Evolutionary conservation across 2,329 filamentous ascomycete genomes (phyloP), one percentile per base, ranked within the genome.

Genomic region (Pseudogymnoascus sp.): DNA sequence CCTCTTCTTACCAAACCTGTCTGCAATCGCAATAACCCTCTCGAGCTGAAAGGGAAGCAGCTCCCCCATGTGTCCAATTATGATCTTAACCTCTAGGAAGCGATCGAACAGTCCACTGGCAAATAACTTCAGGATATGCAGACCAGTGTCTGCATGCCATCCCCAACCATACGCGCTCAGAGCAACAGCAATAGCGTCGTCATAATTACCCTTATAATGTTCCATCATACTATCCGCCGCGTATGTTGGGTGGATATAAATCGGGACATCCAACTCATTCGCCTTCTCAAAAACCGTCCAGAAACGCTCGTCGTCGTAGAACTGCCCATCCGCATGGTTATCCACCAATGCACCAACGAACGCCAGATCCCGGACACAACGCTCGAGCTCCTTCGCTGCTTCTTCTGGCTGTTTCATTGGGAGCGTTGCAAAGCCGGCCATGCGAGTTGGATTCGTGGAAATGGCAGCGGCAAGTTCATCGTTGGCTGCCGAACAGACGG

Each of bases 41-140:
- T 83, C 78, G 12, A 86, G 71, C 72, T 82, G 78, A 61, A 81
- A 84, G 0, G 84, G 83, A 0, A 86, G 66, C 76, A 80, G 75
- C 73, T 80, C 79, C 25, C 80, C 77, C 75, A 82, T 77, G 71
- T 84, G 81, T 0, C 80, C 80, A 34, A 84, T 70, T 3, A 86
- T 74, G 56, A 87, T 74, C 68, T 85, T 84, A 7, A 87, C 69
- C 18, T 69, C 72, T 0, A 83, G 82, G 46, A 79, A 80, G 3
- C 75, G 72, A 69, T 86, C 84, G 65, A 87, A 87, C 1, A 85
- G 67, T 1, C 82, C 82, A 0, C 76, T 73, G 1, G 80, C 78
- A 66, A 77, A 85, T 1, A 87, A 75, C 11, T 76, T 73, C 14
- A 84, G 67, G 6, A 83, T 66, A 60, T 80, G 79, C 34, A 83